phyloP scores from a whole-genome alignment of 164 flowering plant species.

The Aristolochia californica region DNA sequence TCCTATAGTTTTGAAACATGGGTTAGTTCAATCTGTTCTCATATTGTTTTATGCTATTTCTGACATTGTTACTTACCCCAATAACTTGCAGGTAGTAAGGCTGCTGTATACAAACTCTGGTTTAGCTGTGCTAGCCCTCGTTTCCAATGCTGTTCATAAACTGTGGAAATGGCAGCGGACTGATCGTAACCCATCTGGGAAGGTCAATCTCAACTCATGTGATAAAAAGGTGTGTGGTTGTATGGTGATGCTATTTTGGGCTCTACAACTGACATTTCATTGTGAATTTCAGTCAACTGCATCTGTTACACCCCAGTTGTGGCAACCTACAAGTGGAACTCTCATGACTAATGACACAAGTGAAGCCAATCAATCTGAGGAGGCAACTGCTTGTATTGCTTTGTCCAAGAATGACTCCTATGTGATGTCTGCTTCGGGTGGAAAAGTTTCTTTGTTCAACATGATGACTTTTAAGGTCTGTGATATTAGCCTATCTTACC shows the following conservation, averaged over 20 bases:
- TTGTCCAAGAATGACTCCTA: slow-evolving; percentile 55
- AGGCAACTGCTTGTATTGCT: slow-evolving; percentile 58
- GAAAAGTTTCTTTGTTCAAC: slow-evolving; percentile 56
- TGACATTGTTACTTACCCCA: neutral
- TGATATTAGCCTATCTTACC: neutral
- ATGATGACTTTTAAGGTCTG: slow-evolving; percentile 71
- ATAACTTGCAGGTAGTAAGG: slow-evolving; percentile 35
- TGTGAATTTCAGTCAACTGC: slow-evolving; percentile 43
- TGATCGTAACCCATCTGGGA: slow-evolving; percentile 47
- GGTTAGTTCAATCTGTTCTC: too few relatives aligned
- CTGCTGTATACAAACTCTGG: slow-evolving; percentile 63
- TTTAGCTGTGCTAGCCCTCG: slow-evolving; percentile 42
- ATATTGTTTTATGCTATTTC: too few relatives aligned
- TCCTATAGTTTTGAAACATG: too few relatives aligned
- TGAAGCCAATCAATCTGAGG: slow-evolving; percentile 40
- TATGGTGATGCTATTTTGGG: neutral
- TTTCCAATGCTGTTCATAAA: slow-evolving; percentile 51
- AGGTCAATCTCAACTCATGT: slow-evolving; percentile 23
- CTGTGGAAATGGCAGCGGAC: slow-evolving; percentile 76
- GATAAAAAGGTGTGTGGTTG: neutral
- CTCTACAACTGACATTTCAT: neutral
- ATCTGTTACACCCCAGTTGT: slow-evolving; percentile 40
- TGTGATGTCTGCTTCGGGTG: slow-evolving; percentile 63
- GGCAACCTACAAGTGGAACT: slow-evolving; percentile 60
- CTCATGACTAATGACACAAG: slow-evolving; percentile 56